Evolutionary conservation across 805 yeast genomes (phyloP).

Genomic region (Metschnikowia continentalis): DNA sequence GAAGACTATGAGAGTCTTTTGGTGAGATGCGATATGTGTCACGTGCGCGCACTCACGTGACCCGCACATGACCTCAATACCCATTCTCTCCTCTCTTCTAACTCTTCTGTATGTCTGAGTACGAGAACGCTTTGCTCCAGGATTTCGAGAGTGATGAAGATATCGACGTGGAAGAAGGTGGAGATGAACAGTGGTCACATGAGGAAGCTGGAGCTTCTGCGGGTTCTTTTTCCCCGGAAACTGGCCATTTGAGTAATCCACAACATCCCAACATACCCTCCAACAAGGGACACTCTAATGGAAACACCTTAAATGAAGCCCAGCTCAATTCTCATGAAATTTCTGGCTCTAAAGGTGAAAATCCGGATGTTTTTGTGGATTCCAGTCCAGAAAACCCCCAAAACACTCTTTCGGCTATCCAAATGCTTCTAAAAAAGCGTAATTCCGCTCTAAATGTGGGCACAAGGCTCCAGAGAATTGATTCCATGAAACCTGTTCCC

Average conservation of each 20-base stretch:
- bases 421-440: neutral
- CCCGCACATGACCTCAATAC: neutral
- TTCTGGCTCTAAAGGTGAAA: no score
- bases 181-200: neutral
- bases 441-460: constrained; percentile 3
- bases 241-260: neutral
- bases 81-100: neutral
- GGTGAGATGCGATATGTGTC: neutral
- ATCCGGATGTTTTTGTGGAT: no score
- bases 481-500: constrained; percentile 20
- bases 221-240: neutral
- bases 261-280: no score
- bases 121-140: constrained; percentile 39
- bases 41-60: neutral
- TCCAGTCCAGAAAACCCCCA: no score
- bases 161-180: neutral
- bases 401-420: no score
- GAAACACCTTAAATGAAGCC: no score
- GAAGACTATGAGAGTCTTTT: no score
- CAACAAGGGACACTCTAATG: no score
- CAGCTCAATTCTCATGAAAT: no score
- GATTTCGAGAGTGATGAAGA: constrained; percentile 34
- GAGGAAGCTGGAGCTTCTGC: neutral
- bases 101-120: constrained; percentile 19
- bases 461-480: constrained; percentile 17